Evolutionary conservation across 352 stramenopile genomes (phyloP).

Genomic region (Globisporangium middletonii): DNA sequence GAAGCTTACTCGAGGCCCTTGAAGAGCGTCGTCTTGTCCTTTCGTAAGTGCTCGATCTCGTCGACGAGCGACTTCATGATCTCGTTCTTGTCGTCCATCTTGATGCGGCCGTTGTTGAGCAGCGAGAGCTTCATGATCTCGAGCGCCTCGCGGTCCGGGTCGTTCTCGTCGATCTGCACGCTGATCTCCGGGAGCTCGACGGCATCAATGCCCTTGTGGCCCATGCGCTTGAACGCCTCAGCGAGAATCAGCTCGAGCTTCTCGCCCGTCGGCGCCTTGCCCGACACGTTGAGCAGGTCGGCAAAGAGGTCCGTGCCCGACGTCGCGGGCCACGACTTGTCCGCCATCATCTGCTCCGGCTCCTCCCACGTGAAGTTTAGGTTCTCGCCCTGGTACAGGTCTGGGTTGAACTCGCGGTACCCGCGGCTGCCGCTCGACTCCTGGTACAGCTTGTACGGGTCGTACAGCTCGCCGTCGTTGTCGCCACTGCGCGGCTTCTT

Average conservation of each 20-base stretch:
- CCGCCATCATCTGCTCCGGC: slow-evolving; percentile 77
- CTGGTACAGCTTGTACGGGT: slow-evolving; percentile 82
- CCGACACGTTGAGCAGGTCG: slow-evolving; percentile 78
- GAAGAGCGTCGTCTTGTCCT: slow-evolving; percentile 83
- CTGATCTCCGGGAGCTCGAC: slow-evolving; percentile 70
- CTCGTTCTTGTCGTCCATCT: slow-evolving; percentile 88
- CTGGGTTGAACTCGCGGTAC: slow-evolving; percentile 80
- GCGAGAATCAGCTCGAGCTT: slow-evolving; percentile 64
- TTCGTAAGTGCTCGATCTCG: slow-evolving; percentile 74
- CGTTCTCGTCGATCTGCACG: slow-evolving; percentile 51
- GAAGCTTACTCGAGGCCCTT: slow-evolving; percentile 49
- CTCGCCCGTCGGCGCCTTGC: slow-evolving; percentile 39
- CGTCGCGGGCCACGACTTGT: slow-evolving; percentile 85
- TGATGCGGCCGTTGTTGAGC: slow-evolving; percentile 84
- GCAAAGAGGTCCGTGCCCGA: slow-evolving; percentile 72
- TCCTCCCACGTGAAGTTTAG: slow-evolving; percentile 65
- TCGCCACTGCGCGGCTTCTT: slow-evolving; percentile 13
- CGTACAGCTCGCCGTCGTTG: slow-evolving; percentile 46
- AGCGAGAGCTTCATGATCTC: slow-evolving; percentile 89
- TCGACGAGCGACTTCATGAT: slow-evolving; percentile 77
- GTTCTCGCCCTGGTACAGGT: slow-evolving; percentile 45
- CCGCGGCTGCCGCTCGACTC: slow-evolving; percentile 53
- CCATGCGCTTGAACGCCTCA: slow-evolving; percentile 70
- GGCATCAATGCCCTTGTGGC: slow-evolving; percentile 67
- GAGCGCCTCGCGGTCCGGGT: slow-evolving; percentile 75